Base-by-base conservation (phyloP, 352 stramenopile species). In the Elongisporangium undulatum region DNA sequence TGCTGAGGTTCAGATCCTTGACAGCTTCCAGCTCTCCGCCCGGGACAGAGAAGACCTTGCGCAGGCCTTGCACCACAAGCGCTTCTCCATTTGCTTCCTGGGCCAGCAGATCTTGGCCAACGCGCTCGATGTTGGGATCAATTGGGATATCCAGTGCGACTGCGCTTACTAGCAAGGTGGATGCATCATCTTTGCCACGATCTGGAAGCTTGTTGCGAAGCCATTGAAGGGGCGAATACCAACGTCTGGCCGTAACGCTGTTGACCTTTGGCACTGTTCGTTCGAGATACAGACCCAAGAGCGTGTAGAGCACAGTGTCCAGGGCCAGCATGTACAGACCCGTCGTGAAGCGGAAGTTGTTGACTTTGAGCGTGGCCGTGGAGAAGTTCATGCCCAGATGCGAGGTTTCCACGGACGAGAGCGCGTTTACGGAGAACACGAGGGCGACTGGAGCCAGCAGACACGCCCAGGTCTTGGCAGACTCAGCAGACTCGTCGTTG, bases 211-310 rank as follows among this genome's bases (percentile, higher is more conserved):
- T 34, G 7, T 34, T 34, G 3, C 24, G 24, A 34, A 34, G 24
- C 24, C 24, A 34, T 34, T 7, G 24, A 7, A 34, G 24, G 7
- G 24, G 24, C 3, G 24, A 34, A 7, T 7, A 34, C 7, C 7
- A 55, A 66, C 92, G 70, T 55, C 19, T 94, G 82, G 17, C 96
- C 96, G 55, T 95, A 99, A 7, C n/a, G n/a, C n/a, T n/a, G n/a
- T n/a, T n/a, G 54, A 98, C 90, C 48, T 87, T 90, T 2, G 96
- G 96, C n/a, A 97, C 66, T 12, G 98, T 89, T 51, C 87, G 77
- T 54, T 97, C 93, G 3, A 98, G 75, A 71, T 99, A 99, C 51
- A 73, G 72, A 0, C 79, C 94, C 1, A 98, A 17, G 12, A 91
- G 4, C 50, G 83, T 68, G 65, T 97, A 98, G 15, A 98, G 45